Evolutionary conservation across 257 asterid genomes (phyloP), one percentile per base, ranked within the genome.

Genomic region (Solanum okadae): DNA sequence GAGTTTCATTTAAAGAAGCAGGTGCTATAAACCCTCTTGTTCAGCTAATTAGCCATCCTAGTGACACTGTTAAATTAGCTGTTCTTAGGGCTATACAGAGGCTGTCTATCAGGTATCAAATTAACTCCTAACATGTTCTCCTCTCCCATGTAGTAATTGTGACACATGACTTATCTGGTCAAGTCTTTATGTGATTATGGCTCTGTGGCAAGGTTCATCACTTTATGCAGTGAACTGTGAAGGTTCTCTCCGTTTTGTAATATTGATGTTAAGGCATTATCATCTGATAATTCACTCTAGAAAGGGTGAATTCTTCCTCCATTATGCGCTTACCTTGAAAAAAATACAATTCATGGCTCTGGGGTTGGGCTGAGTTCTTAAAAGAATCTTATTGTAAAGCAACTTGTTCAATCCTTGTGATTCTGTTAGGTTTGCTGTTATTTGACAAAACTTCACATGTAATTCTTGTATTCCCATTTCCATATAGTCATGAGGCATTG

Each of bases 91-190:
- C 99, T 72, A 77, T 96, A 90, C 96, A 95, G 90, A 92, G 91
- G 93, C 91, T 95, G 44, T 95, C 99, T 65, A 88, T 94, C 96
- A 96, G 99, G 99, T 96, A 81, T 59, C 44, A 34, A 40, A 44
- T 71, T 46, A 31, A 70, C 71, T 67, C 59, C 46, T 40, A 44
- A 81, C 42, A 49, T 81, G 70, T 29, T 49, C 18, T 81, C 84
- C 72, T 87, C 75, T 20, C 67, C 85, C 71, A 70, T 34, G 49
- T 86, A 49, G 86, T 49, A 44, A 81, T 35, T 34, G 49, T 15
- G 67, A 27, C 40, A 27, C 85, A 27, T 81, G 85, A 81, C 40
- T 81, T 46, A 44, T 81, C 67, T 81, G 4, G 25, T 81, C 12
- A 46, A 40, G 68, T 46, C 86, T 31, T 38, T 81, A 46, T 46